A percentile compares a stretch with the other conserved stretches of the same genome.
These are phyloP conservation scores for Chlamydomonas urium DNA, from an alignment of 139 green algal species.

Conservation along the genomic window DNA sequence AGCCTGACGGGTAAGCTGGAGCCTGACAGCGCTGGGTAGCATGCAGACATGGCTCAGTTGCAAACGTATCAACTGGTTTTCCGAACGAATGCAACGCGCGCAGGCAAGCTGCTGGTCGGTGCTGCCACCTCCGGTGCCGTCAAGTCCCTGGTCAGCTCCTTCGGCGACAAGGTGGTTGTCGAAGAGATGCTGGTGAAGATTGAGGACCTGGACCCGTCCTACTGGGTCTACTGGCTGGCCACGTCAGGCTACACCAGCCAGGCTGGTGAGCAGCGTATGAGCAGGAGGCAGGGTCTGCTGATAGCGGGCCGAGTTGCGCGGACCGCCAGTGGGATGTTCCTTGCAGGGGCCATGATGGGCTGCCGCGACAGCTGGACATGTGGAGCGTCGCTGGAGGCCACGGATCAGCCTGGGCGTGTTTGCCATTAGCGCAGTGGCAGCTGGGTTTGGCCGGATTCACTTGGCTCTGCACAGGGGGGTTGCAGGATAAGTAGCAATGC, in stretches of 20 bases:
- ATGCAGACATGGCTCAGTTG: neutral
- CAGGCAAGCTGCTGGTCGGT: conserved; percentile 31
- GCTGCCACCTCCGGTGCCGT: conserved; percentile 26
- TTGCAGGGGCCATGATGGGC: no score
- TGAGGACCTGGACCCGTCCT: conserved; percentile 34
- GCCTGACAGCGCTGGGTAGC: neutral
- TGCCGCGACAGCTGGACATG: no score
- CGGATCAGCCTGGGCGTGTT: no score
- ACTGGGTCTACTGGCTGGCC: conserved; percentile 42
- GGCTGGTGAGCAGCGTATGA: conserved; percentile 11
- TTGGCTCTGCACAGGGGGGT: no score
- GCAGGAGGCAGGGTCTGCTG: no score
- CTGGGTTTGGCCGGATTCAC: no score
- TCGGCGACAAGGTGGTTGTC: conserved; percentile 31
- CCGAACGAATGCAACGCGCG: neutral
- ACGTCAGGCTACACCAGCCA: conserved; percentile 31
- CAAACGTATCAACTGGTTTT: neutral
- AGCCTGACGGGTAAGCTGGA: conserved; percentile 18
- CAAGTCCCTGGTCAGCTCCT: conserved; percentile 31
- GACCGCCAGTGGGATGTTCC: no score
- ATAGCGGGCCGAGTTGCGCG: no score
- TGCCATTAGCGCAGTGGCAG: no score
- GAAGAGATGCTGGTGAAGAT: conserved; percentile 39
- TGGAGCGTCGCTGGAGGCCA: no score
- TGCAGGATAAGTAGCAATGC: no score